Evolutionary conservation across 345 rosid species (phyloP), one percentile per base, ranked within the genome.

Genomic region (Cochlearia excelsa): DNA sequence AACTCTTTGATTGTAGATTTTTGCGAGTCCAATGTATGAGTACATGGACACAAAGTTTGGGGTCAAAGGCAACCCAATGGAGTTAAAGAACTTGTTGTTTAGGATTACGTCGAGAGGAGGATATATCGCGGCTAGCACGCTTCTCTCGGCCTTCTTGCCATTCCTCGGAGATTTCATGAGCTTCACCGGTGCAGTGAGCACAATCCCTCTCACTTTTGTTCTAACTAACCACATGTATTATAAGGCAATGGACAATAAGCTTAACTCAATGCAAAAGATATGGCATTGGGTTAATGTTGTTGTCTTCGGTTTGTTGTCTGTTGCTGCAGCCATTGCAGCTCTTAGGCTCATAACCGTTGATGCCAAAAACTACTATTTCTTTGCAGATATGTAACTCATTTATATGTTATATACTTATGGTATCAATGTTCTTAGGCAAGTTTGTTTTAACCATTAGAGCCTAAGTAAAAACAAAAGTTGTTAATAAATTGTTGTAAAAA

Each of bases 11-110:
- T 26, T 40, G 31, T 30, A 90, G 97, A 90, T 90, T 55, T 90
- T 87, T 41, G 97, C 97, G 0, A 90, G 94, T 70, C 95, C 95
- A 28, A 81, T 80, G 70, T 90, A 90, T 16, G 94, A 87, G 68
- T 90, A 74, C 43, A 48, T 90, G 80, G 97, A 90, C 72, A 87
- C 95, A 2, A 80, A 71, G 78, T 87, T 58, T 16, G 89, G 89
- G 26, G 72, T 87, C 45, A 77, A 57, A 47, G 97, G 97, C 51
- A 84, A 71, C 50, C 73, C 95, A 4, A 37, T 82, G 26, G 72
- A 78, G 3, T 27, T 73, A 16, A 67, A 61, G 38, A 90, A 85
- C 69, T 48, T 85, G 64, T 28, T 78, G 0, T 87, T 87, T 79
- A 69, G 94, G 45, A 30, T 85, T 28, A 43, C 70, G 5, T 83